These are phyloP conservation scores for Cenchrus americanus DNA, from an alignment of 176 grass and related monocot genomes.

Conservation along the genomic window DNA sequence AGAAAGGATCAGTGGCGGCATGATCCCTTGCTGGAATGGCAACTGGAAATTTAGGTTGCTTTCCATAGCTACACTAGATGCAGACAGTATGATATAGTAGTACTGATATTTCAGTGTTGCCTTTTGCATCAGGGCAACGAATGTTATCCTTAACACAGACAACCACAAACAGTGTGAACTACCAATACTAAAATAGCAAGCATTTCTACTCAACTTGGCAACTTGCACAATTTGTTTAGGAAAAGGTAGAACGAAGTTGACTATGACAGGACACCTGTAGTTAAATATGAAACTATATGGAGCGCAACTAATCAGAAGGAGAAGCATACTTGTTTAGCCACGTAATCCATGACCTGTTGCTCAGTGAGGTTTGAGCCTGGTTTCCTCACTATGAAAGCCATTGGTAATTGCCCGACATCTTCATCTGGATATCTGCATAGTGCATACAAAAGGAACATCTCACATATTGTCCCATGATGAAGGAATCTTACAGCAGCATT, in stretches of 20 bases:
- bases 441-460: constrained; percentile 4
- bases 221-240: constrained; percentile 16
- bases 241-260: constrained; percentile 12
- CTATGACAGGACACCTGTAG: not conserved
- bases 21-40: not conserved
- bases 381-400: constrained; percentile 84
- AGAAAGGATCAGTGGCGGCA: not conserved
- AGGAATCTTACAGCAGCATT: not conserved
- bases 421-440: constrained; percentile 81
- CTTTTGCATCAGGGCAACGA: not conserved
- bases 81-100: not conserved
- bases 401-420: constrained; percentile 77
- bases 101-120: constrained; percentile 15
- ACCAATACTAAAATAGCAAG: constrained; percentile 9
- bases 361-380: constrained; percentile 46
- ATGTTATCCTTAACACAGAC: not conserved
- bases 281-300: not conserved
- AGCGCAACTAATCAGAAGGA: constrained; percentile 5
- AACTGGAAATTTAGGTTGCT: constrained; percentile 5
- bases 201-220: constrained; percentile 11
- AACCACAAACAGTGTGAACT: not conserved
- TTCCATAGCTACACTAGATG: not conserved
- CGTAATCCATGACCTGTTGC: constrained; percentile 69
- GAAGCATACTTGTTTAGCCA: constrained; percentile 68
- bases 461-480: not conserved